Evolutionary conservation across 2,329 filamentous ascomycete species (phyloP).

Genomic region (Ophiocordyceps polyrhachis-furcata): DNA sequence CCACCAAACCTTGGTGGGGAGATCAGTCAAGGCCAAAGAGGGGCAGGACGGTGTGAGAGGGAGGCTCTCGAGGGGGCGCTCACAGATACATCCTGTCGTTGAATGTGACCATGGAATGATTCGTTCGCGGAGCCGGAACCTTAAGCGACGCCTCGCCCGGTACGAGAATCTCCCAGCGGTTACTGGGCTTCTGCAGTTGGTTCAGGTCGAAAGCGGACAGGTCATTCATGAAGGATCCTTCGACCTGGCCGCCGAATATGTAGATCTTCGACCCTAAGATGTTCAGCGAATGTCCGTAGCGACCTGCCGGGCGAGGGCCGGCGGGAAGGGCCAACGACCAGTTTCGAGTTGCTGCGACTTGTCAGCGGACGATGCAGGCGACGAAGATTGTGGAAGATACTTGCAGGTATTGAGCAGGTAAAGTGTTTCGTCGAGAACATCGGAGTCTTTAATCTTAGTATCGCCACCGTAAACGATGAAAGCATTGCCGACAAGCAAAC

Average conservation of each 20-base stretch:
- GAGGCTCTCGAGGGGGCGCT: slow-evolving; percentile 17
- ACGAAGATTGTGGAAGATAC: slow-evolving; percentile 16
- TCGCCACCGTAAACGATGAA: slow-evolving; percentile 99
- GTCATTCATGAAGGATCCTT: slow-evolving; percentile 97
- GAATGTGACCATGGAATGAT: slow-evolving; percentile 80
- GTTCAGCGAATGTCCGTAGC: slow-evolving; percentile 92
- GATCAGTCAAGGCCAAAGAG: slow-evolving; percentile 1
- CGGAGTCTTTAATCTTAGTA: slow-evolving; percentile 87
- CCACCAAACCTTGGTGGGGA: slow-evolving; percentile 65
- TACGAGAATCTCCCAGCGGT: slow-evolving; percentile 88
- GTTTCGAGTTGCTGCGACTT: slow-evolving; percentile 65
- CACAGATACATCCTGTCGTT: slow-evolving; percentile 89
- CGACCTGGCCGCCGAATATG: slow-evolving; percentile 93
- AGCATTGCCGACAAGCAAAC: slow-evolving; percentile 87
- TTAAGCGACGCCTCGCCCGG: slow-evolving; percentile 33
- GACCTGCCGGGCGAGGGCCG: slow-evolving; percentile 67
- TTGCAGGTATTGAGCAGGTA: slow-evolving; percentile 95
- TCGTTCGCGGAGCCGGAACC: slow-evolving; percentile 76
- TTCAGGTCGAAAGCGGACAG: slow-evolving; percentile 90
- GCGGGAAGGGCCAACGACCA: slow-evolving; percentile 90
- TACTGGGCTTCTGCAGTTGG: slow-evolving; percentile 74
- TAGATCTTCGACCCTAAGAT: slow-evolving; percentile 95
- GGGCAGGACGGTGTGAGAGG: not conserved
- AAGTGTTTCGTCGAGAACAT: slow-evolving; percentile 82
- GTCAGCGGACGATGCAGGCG: not conserved